Conservation (phyloP, 441 rosid genomes). For the Adansonia madagascariensis region DNA sequence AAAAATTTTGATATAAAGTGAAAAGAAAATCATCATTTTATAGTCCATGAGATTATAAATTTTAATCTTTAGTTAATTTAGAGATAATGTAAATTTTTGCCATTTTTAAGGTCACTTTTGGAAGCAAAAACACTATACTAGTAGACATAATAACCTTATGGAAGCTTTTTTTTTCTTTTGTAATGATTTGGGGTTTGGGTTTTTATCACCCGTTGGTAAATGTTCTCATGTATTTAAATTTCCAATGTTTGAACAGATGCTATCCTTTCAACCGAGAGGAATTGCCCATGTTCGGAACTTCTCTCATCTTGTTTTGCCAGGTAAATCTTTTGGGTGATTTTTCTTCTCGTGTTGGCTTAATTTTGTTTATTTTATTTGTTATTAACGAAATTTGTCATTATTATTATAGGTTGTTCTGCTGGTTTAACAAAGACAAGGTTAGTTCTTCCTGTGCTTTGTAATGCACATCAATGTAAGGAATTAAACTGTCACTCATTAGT, state of each 20-base stretch:
- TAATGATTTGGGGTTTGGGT: not conserved
- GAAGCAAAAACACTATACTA: too few relatives aligned
- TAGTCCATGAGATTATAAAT: not conserved
- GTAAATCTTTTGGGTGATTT: conserved; percentile 37
- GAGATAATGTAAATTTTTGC: too few relatives aligned
- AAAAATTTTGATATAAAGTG: not conserved
- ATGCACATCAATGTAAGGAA: not conserved
- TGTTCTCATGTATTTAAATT: conserved; percentile 4
- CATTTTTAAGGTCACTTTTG: not conserved
- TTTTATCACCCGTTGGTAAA: not conserved
- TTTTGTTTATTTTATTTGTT: not conserved
- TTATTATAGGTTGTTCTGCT: conserved; percentile 49
- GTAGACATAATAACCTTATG: not conserved
- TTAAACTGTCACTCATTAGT: not conserved
- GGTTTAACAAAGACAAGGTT: conserved; percentile 50
- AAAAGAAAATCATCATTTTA: not conserved
- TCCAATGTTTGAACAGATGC: conserved; percentile 39
- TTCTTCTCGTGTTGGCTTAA: conserved; percentile 6
- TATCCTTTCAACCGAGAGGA: conserved; percentile 45
- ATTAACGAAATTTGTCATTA: conserved; percentile 13
- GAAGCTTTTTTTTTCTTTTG: not conserved
- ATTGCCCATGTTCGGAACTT: conserved; percentile 44
- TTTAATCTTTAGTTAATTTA: not conserved
- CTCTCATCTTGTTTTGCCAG: conserved; percentile 53
- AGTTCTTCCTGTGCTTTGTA: conserved; percentile 25